Evolutionary conservation across 1,284 basidiomycete species (phyloP).

Genomic region (Rhodotorula sp.): DNA sequence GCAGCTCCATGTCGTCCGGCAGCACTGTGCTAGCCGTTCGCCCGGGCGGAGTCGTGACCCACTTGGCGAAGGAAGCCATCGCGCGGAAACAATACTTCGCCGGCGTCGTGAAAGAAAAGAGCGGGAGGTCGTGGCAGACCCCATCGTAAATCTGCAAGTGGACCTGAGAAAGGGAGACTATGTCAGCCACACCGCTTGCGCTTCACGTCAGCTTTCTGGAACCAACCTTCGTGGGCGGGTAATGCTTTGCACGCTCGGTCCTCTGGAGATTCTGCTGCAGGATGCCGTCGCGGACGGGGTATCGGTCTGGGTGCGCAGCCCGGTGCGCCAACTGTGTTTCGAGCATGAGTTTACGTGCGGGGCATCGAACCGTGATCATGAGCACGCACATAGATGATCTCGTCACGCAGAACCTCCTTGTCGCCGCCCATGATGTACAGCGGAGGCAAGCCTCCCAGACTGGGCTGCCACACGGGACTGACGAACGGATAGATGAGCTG

Average conservation of each 20-base stretch:
- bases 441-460: conserved; percentile 88
- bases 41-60: conserved; percentile 24
- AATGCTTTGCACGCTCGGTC: conserved; percentile 45
- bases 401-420: conserved; percentile 87
- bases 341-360: background rate
- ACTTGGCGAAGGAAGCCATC: conserved; percentile 47
- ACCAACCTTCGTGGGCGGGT: conserved; percentile 63
- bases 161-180: conserved; percentile 52
- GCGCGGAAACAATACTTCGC: conserved; percentile 51
- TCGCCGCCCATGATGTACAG: conserved; percentile 82
- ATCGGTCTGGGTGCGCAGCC: conserved; percentile 77
- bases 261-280: conserved; percentile 42
- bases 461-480: conserved; percentile 69
- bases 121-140: conserved; percentile 55
- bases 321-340: conserved; percentile 72
- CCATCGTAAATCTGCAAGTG: conserved; percentile 72
- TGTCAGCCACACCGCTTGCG: background rate
- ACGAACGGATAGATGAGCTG: conserved; percentile 66
- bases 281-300: conserved; percentile 55
- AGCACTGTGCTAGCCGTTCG: conserved; percentile 1
- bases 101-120: conserved; percentile 52
- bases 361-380: background rate
- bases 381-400: conserved; percentile 75
- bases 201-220: background rate
- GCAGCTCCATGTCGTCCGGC: conserved; percentile 8